Conservation (phyloP, 2,329 filamentous ascomycete genomes). For the Diaporthe caulivora region DNA sequence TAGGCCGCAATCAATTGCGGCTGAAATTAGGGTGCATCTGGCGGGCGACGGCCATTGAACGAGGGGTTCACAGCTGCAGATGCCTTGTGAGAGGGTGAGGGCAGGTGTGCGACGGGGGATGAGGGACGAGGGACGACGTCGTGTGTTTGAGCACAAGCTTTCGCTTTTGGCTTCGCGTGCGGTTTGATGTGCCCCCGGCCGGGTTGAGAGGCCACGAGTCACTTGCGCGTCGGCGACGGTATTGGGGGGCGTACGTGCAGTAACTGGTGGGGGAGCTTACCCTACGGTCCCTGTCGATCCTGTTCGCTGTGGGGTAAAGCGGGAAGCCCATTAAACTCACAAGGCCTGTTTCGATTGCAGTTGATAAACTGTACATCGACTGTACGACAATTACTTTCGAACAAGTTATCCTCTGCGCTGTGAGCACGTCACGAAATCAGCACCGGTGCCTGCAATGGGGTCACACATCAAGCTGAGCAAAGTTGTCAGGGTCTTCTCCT, state of each 20-base stretch:
- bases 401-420: no score
- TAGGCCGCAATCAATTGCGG: constrained; percentile 26
- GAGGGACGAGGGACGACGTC: not conserved
- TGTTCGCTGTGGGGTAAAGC: constrained; percentile 3
- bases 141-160: not conserved
- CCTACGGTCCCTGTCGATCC: constrained; percentile 21
- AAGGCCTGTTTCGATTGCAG: no score
- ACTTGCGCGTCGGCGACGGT: constrained; percentile 24
- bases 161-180: not conserved
- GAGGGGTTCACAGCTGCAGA: constrained; percentile 4
- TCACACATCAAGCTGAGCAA: no score
- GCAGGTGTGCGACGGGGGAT: not conserved
- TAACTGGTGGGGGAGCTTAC: not conserved
- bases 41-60: not conserved
- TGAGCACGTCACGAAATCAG: no score
- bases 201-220: constrained; percentile 35
- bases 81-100: not conserved
- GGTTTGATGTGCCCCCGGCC: constrained; percentile 1
- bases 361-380: no score
- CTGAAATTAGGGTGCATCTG: constrained; percentile 13
- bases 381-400: no score
- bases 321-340: not conserved
- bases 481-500: no score
- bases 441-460: no score
- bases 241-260: not conserved